A percentile compares a stretch with the other conserved stretches of the same genome.
Conservation (phyloP, 2,329 filamentous ascomycete species). For the Diaporthe humulicola region DNA sequence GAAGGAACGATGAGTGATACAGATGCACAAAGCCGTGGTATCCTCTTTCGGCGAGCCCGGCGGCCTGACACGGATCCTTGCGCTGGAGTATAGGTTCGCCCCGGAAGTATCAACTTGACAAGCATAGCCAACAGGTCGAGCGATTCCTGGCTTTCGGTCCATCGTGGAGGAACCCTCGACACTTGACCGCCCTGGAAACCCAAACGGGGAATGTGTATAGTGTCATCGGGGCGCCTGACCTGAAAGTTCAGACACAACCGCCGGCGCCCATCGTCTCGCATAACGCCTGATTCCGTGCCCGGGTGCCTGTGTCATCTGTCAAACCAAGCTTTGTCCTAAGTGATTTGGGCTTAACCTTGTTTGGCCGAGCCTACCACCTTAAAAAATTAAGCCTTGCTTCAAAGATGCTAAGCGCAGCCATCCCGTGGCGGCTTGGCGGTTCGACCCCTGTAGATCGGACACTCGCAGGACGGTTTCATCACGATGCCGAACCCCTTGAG, state of each 20-base stretch:
- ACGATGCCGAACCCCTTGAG: conserved; percentile 17
- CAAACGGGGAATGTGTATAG: background rate
- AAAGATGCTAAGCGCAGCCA: conserved; percentile 30
- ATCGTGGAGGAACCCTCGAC: background rate
- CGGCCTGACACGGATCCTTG: background rate
- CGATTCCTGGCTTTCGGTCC: background rate
- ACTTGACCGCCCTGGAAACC: background rate
- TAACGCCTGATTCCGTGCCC: background rate
- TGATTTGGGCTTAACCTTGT: conserved; percentile 24
- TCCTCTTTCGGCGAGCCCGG: background rate
- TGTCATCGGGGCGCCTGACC: conserved; percentile 20
- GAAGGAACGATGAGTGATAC: background rate
- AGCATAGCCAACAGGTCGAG: background rate
- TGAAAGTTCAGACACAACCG: background rate
- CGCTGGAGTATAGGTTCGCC: background rate
- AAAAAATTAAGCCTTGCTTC: conserved; percentile 25
- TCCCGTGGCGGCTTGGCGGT: conserved; percentile 19
- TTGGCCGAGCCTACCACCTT: background rate
- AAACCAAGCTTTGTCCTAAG: conserved; percentile 25
- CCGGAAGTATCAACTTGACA: background rate
- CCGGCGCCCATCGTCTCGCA: background rate
- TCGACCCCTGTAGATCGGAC: conserved; percentile 19
- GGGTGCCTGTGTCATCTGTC: conserved; percentile 26
- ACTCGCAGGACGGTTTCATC: conserved; percentile 22
- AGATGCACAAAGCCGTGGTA: background rate